Base-by-base conservation (phyloP, 805 yeast genomes). In the Suhomyces sp. region DNA sequence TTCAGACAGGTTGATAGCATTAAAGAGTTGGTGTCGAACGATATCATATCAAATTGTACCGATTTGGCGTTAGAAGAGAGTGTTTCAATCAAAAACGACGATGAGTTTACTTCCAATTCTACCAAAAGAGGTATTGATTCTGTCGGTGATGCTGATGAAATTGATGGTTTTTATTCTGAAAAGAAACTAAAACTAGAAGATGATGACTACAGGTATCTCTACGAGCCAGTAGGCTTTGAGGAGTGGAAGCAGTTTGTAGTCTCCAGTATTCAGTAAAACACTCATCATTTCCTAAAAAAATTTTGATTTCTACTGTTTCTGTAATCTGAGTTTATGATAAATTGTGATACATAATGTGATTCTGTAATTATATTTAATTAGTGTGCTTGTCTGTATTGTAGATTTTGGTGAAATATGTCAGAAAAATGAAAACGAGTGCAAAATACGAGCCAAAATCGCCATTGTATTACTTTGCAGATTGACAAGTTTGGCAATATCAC, bases 1-100 rank as follows among this genome's bases (percentile, higher is more conserved):
- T 80, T 81, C 60, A 68, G 69, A 51, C 83, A 73, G 46, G 74
- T 78, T 20, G 72, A 71, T 20, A 54, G 56, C 33, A 72, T 77
- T 29, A 61, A 65, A 47, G 76, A 73, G 40, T 60, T 68, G 45
- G 66, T 66, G n/a, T 53, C 64, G 21, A 51, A 58, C 48, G 66
- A 57, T 41, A 49, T 52, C 19, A 49, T 52, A n/a, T 47, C 44
- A 12, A 48, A 46, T 6, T 52, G 44, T 24, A 39, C 47, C 31
- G 45, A 35, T 5, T 12, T 45, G 31, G 50, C 53, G 21, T 2
- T 33, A 20, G 43, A 15, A 9, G 50, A 48, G 41, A 31, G 35
- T n/a, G 48, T 46, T 7, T 6, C 46, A 13, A 10, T 24, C 29
- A 17, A 24, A 10, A 17, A 37, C 20, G 33, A 35, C 19, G 20